Base-by-base conservation (phyloP, 2,329 filamentous ascomycete genomes). In the Aspergillus chevalieri region DNA sequence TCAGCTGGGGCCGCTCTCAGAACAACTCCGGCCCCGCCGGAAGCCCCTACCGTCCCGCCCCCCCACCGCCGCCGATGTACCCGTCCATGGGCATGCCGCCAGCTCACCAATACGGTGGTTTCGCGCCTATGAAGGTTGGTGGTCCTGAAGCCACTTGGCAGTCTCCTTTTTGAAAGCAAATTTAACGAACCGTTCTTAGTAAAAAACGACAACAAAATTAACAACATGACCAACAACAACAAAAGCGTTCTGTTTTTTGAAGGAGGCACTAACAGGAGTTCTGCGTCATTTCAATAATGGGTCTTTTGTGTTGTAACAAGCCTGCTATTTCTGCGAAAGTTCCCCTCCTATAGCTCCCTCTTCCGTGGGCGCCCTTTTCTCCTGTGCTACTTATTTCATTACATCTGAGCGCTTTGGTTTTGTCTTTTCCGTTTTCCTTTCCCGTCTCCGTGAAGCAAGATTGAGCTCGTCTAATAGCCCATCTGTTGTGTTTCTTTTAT, bases 21-120 rank as follows among this genome's bases (percentile, higher is more conserved):
- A 98, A 97, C 83, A 98, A 98, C 80, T 97, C 92, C 54, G 93
- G 93, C 50, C 85, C 85, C 47, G 93, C 95, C 52, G 93, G 93
- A 58, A 97, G 93, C 60, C 93, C 93, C 51, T 97, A 98, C 76
- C 87, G 93, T 57, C 93, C 93, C 55, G 93, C 93, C 46, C 93
- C 93, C 53, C 65, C 65, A 33, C 85, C 85, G 41, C 85, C 85
- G 60, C 85, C 85, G 34, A 84, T 87, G 65, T 87, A 84, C 69
- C 83, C 83, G 48, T 78, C 79, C 55, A 85, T 85, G 81, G 82
- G 81, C 58, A 84, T 85, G 77, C 79, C 81, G 55, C 81, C 81
- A 21, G 72, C 77, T 59, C 77, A 84, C 67, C 79, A 79, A 51
- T 84, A 83, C 65, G 69, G 68, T 54, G 82, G 81, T 65, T 85